Evolutionary conservation across 164 flowering plant genomes (phyloP).

Genomic region (Aristolochia fimbriata): DNA sequence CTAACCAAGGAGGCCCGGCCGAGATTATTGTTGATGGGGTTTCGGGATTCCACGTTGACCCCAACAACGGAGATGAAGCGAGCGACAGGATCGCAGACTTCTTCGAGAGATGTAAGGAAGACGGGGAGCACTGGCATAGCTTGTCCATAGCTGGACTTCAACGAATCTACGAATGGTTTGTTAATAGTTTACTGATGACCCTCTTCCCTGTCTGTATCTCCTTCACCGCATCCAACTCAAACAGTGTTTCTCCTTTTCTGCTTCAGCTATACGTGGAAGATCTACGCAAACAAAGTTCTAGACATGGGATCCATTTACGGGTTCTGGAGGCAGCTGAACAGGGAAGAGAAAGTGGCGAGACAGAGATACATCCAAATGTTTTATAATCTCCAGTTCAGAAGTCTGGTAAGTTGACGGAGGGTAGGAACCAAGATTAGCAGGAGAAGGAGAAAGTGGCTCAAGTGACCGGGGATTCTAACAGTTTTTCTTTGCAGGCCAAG

Average conservation of each 20-base stretch:
- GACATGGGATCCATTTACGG: conserved; percentile 82
- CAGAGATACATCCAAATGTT: conserved; percentile 72
- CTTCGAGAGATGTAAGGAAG: conserved; percentile 72
- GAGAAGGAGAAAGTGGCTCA: no score
- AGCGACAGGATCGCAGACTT: conserved; percentile 79
- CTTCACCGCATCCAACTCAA: neutral
- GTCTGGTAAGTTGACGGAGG: conserved; percentile 37
- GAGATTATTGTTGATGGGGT: conserved; percentile 85
- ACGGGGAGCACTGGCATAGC: conserved; percentile 52
- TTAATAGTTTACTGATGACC: neutral
- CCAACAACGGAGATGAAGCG: conserved; percentile 68
- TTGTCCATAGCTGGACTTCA: conserved; percentile 52
- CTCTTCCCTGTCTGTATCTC: neutral
- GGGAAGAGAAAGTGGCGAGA: conserved; percentile 66
- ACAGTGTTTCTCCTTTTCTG: neutral
- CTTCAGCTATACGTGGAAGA: conserved; percentile 96
- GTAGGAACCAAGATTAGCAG: neutral
- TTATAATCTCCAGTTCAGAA: conserved; percentile 67
- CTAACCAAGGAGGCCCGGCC: conserved; percentile 95
- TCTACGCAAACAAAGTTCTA: conserved; percentile 79
- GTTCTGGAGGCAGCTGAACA: conserved; percentile 75
- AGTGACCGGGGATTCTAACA: no score
- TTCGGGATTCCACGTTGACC: conserved; percentile 84
- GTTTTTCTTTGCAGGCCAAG: conserved; percentile 34
- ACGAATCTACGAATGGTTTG: conserved; percentile 79